phyloP scores from a whole-genome alignment of 192 early-diverging fungal genomes.

The Physocladia obscura region DNA sequence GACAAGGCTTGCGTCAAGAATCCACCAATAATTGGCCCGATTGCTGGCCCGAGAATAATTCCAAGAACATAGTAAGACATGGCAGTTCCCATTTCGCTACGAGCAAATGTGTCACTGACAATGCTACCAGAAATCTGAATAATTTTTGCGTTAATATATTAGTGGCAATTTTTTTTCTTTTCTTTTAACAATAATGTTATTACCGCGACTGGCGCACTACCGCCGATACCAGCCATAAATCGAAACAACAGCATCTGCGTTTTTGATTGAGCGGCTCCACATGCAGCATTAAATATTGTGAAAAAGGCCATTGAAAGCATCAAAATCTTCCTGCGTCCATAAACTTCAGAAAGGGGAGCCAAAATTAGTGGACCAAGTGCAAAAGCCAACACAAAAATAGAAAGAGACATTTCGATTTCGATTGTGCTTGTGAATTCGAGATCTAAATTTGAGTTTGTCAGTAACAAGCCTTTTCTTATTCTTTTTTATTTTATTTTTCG shows the following conservation, averaged over 20 bases:
- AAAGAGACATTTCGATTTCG: conserved; percentile 44
- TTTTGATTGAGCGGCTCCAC: conserved; percentile 39
- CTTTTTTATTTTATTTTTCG: too few species aligned
- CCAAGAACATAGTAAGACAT: conserved; percentile 55
- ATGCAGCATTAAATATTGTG: conserved; percentile 44
- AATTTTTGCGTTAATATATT: too few species aligned
- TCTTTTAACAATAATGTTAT: too few species aligned
- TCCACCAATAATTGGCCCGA: conserved; percentile 59
- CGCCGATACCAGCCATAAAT: conserved; percentile 44
- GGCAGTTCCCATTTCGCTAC: conserved; percentile 50
- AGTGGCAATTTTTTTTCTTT: too few species aligned
- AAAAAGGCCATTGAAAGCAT: conserved; percentile 39
- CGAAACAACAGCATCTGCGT: conserved; percentile 46
- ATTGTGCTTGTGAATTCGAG: conserved; percentile 36
- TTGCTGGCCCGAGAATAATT: conserved; percentile 46
- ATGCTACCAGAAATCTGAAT: conserved; percentile 38
- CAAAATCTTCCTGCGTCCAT: conserved; percentile 49
- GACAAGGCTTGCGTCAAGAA: conserved; percentile 47
- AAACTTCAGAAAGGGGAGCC: conserved; percentile 52
- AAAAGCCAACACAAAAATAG: conserved; percentile 44
- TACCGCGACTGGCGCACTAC: conserved; percentile 44
- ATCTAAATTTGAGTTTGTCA: conserved; percentile 20
- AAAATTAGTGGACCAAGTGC: conserved; percentile 51
- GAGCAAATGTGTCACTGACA: conserved; percentile 53
- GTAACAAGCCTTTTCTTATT: too few species aligned